phyloP scores from a whole-genome alignment of 768 basidiomycete genomes.

The Mycena filopes region DNA sequence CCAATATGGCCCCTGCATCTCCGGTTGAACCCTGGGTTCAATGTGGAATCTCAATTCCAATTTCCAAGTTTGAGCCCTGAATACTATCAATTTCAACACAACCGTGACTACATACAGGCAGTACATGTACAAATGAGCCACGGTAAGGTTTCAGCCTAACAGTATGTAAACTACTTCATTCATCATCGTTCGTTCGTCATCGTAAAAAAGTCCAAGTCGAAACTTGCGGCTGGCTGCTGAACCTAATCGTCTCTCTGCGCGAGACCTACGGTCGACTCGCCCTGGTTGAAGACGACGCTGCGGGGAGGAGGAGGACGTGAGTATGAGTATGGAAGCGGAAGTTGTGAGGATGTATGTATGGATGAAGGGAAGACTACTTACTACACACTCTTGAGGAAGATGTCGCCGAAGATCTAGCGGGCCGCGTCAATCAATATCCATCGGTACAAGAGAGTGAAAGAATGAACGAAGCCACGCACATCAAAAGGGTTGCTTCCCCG shows the following conservation, averaged over 20 bases:
- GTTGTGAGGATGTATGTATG: no score
- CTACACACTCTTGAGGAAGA: constrained; percentile 35
- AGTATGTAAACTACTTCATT: constrained; percentile 23
- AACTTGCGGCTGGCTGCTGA: not conserved
- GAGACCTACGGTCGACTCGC: constrained; percentile 22
- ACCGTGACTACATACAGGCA: constrained; percentile 14
- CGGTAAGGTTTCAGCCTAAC: constrained; percentile 16
- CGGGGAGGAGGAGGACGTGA: no score
- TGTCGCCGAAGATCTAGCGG: constrained; percentile 36
- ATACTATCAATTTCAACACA: constrained; percentile 26
- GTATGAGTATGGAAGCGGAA: no score
- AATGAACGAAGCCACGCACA: no score
- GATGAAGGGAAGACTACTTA: no score
- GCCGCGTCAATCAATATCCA: no score
- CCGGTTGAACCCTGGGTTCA: not conserved
- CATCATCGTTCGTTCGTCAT: not conserved
- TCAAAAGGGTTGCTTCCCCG: constrained; percentile 34
- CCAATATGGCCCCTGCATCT: constrained; percentile 40
- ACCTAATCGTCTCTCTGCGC: constrained; percentile 28
- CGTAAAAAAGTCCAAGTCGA: constrained; percentile 14
- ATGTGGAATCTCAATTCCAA: no score
- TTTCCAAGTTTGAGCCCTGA: constrained; percentile 21
- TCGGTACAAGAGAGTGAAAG: no score
- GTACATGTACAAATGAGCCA: constrained; percentile 9
- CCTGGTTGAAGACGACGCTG: constrained; percentile 37